Percentiles rank a stretch among this genome's conserved stretches.
Conservation (phyloP, 768 basidiomycete species). For the Termitomyces sp. region DNA sequence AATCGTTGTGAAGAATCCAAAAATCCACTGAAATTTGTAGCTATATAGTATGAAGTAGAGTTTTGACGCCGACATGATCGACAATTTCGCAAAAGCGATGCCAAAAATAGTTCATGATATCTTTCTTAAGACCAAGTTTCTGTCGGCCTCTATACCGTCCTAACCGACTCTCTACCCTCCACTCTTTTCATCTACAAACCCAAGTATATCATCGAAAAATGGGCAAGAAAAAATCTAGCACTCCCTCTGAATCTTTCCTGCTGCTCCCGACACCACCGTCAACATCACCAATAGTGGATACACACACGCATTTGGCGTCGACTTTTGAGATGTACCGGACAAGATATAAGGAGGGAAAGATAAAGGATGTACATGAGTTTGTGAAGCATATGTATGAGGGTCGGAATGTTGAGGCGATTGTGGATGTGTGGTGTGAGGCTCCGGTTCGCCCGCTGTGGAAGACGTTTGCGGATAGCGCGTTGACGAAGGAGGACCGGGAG, state of each 20-base stretch:
- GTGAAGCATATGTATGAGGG: constrained; percentile 58
- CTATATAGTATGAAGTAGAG: no score
- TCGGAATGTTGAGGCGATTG: constrained; percentile 60
- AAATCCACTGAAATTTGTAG: no score
- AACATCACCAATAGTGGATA: constrained; percentile 61
- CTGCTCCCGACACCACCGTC: constrained; percentile 37
- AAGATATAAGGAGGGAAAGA: constrained; percentile 59
- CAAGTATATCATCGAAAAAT: constrained; percentile 21
- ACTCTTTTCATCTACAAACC: neutral
- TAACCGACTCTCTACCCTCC: neutral
- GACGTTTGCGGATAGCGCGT: constrained; percentile 71
- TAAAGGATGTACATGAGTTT: constrained; percentile 65
- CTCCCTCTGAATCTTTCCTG: constrained; percentile 35
- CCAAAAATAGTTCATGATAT: constrained; percentile 10
- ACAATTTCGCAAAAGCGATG: neutral
- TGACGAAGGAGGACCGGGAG: constrained; percentile 45
- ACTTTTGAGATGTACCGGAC: constrained; percentile 64
- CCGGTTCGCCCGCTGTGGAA: constrained; percentile 64
- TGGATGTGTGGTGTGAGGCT: constrained; percentile 91
- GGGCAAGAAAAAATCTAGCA: constrained; percentile 39
- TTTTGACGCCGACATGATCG: neutral
- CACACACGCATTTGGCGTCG: constrained; percentile 80
- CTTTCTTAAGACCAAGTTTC: constrained; percentile 3
- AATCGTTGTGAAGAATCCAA: no score
- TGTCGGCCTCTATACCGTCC: constrained; percentile 3